Evolutionary conservation across 2,329 filamentous ascomycete species (phyloP), one percentile per base, ranked within the genome.

Genomic region (Dendrostoma leiphaemia): DNA sequence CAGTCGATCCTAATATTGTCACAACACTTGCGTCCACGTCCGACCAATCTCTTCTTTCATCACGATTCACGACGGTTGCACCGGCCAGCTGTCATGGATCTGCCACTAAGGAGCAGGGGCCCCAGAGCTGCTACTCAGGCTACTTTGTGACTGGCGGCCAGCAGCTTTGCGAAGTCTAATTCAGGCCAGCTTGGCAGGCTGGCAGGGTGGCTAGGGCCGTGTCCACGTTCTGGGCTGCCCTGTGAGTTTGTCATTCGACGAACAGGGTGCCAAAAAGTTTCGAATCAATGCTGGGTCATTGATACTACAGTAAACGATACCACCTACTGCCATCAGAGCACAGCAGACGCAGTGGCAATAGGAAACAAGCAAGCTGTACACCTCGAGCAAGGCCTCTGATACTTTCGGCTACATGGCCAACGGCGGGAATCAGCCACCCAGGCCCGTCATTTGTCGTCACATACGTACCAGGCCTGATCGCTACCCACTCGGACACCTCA

Each of bases 41-140:
- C n/a, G 38, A 15, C 38, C 38, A 41, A n/a, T n/a, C 38, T 15
- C 23, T 13, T 12, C 13, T 23, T 23, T 41, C 21, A 21, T 41
- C 38, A 41, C 26, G 38, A 41, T 41, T 41, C 38, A 41, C 38
- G 38, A 41, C 38, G n/a, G n/a, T n/a, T n/a, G n/a, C n/a, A n/a
- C n/a, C n/a, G n/a, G n/a, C n/a, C n/a, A n/a, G n/a, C n/a, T n/a
- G n/a, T n/a, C n/a, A n/a, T n/a, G n/a, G n/a, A n/a, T n/a, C n/a
- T n/a, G n/a, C n/a, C n/a, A n/a, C n/a, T n/a, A n/a, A n/a, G n/a
- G n/a, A n/a, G n/a, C n/a, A n/a, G n/a, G n/a, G n/a, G n/a, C n/a
- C n/a, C n/a, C n/a, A n/a, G n/a, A n/a, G n/a, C n/a, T n/a, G n/a
- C n/a, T n/a, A n/a, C n/a, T n/a, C n/a, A n/a, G n/a, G n/a, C n/a